Percentiles rank a stretch among this genome's conserved stretches.
Evolutionary conservation across 176 grass and related monocot species (phyloP).

Genomic region (Eleusine indica): DNA sequence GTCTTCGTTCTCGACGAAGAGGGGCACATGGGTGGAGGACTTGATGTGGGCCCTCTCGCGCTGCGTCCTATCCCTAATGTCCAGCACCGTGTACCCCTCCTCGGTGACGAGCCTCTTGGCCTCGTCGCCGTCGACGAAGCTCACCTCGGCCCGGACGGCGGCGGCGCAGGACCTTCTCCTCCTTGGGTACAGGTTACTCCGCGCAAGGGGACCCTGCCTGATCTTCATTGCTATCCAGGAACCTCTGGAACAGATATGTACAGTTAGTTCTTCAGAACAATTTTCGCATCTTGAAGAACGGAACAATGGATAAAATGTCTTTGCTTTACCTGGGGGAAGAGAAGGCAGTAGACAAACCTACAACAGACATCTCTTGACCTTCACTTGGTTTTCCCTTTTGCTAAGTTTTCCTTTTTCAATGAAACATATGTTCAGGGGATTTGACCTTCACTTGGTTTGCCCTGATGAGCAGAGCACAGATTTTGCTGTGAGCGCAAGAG

Average conservation of each 20-base stretch:
- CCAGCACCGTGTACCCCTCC: constrained; percentile 79
- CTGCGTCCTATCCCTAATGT: constrained; percentile 80
- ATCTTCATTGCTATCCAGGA: constrained; percentile 46
- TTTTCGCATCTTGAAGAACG: not conserved
- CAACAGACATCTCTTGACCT: constrained; percentile 35
- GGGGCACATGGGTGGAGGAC: constrained; percentile 64
- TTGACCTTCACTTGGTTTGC: not conserved
- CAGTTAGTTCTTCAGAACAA: not conserved
- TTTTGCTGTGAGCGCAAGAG: constrained; percentile 25
- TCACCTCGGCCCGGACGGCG: constrained; percentile 64
- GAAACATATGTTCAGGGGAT: not conserved
- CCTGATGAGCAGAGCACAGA: not conserved
- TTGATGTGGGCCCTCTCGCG: constrained; percentile 75
- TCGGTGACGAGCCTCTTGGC: constrained; percentile 79
- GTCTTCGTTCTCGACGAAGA: constrained; percentile 88
- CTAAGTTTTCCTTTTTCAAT: not conserved
- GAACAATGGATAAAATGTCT: not conserved
- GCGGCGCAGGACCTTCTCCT: not conserved
- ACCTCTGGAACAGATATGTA: constrained; percentile 29
- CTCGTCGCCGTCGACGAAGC: constrained; percentile 76
- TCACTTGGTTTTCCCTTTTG: not conserved
- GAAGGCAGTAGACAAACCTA: constrained; percentile 47
- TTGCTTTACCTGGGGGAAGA: constrained; percentile 32
- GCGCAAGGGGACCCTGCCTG: constrained; percentile 7
- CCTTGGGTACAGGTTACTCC: constrained; percentile 6